These are phyloP conservation scores for Oryza meyeriana DNA, from an alignment of 176 grass and related monocot species.

Conservation along the genomic window DNA sequence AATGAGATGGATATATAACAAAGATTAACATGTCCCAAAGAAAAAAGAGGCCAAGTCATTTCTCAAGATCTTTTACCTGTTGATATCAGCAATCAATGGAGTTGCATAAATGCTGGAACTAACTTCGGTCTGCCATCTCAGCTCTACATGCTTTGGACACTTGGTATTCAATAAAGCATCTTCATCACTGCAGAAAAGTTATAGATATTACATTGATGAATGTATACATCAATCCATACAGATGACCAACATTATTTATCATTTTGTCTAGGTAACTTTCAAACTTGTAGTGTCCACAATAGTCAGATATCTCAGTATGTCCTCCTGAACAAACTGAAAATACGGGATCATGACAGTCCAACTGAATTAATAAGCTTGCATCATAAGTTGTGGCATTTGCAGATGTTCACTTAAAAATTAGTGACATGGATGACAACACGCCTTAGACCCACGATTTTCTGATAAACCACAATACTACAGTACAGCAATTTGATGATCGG, in stretches of 20 bases:
- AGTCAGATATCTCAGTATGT: neutral
- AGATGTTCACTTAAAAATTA: conserved; percentile 8
- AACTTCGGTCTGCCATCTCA: conserved; percentile 98
- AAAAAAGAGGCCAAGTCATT: neutral
- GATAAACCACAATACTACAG: neutral
- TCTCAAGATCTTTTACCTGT: conserved; percentile 58
- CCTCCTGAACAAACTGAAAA: neutral
- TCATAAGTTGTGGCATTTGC: conserved; percentile 1
- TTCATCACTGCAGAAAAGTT: conserved; percentile 63
- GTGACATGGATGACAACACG: neutral
- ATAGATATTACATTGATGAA: neutral
- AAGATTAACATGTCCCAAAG: conserved; percentile 17
- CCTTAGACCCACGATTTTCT: neutral
- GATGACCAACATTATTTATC: neutral
- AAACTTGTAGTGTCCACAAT: neutral
- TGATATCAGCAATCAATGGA: conserved; percentile 94
- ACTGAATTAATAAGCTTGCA: conserved; percentile 17
- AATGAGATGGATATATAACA: conserved; percentile 12
- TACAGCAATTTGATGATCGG: neutral
- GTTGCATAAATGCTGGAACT: conserved; percentile 97
- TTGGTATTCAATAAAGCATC: conserved; percentile 75
- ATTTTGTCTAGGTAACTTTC: conserved; percentile 4
- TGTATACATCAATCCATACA: conserved; percentile 10
- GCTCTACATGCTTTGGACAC: conserved; percentile 82
- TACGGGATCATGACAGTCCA: neutral